A percentile compares a stretch with the other conserved stretches of the same genome.
Conservation (phyloP, 2,329 filamentous ascomycete species). For the Geoglossum cookeanum region DNA sequence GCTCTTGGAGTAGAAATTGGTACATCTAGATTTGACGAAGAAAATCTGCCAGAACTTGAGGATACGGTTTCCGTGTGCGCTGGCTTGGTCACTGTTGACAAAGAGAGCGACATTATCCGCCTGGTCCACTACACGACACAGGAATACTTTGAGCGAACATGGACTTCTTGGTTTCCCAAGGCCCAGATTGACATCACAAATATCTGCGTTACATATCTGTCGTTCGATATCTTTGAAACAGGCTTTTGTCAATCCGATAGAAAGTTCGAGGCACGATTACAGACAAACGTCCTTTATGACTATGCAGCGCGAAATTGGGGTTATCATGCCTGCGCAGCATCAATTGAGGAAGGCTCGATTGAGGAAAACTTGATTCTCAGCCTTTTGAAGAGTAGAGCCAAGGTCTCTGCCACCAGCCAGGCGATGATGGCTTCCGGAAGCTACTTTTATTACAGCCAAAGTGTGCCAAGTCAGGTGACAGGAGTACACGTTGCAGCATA, state of each 20-base stretch:
- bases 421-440: neutral
- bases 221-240: constrained; percentile 11
- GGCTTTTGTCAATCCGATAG: neutral
- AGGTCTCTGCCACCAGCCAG: too few relatives aligned
- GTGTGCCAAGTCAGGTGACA: neutral
- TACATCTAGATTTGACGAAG: constrained; percentile 9
- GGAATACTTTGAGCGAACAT: constrained; percentile 22
- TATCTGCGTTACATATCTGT: constrained; percentile 21
- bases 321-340: neutral
- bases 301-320: constrained; percentile 2
- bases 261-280: neutral
- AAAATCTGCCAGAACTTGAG: constrained; percentile 10
- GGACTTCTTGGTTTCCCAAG: constrained; percentile 16
- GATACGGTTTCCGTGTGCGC: constrained; percentile 21
- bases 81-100: constrained; percentile 24
- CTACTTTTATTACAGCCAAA: neutral
- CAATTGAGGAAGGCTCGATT: neutral
- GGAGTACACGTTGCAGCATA: too few relatives aligned
- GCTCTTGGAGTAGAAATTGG: constrained; percentile 11
- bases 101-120: constrained; percentile 21
- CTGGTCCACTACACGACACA: constrained; percentile 29
- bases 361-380: neutral
- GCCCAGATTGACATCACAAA: constrained; percentile 14
- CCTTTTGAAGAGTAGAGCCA: neutral
- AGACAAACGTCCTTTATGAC: neutral